A percentile compares a stretch with the other conserved stretches of the same genome.
Evolutionary conservation across 768 basidiomycete genomes (phyloP).

Genomic region (Myochromella boudieri): DNA sequence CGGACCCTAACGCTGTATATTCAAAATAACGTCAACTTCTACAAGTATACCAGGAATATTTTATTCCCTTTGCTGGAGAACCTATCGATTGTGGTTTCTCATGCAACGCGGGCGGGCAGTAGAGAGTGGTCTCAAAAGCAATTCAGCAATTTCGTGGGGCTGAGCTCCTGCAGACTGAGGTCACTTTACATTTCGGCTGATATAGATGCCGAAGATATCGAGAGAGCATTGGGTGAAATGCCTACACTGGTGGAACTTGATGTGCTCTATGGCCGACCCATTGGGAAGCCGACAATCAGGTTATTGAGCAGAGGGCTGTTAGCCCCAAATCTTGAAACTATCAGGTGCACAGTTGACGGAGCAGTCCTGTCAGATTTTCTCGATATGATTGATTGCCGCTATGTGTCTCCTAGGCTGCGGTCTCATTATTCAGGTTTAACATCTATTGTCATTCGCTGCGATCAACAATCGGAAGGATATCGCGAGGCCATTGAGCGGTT

Average conservation of each 20-base stretch:
- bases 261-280: conserved; percentile 7
- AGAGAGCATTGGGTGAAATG: conserved; percentile 11
- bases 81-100: not conserved
- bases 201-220: conserved; percentile 11
- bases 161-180: not conserved
- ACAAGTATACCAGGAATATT: conserved; percentile 8
- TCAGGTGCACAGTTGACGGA: conserved; percentile 10
- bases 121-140: conserved; percentile 12
- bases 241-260: conserved; percentile 10
- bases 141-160: not conserved
- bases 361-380: conserved; percentile 8
- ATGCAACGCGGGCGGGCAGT: not conserved
- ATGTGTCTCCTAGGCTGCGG: conserved; percentile 5
- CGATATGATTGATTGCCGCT: conserved; percentile 17
- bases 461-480: conserved; percentile 2
- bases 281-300: conserved; percentile 12
- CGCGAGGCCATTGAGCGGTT: conserved; percentile 3
- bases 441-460: conserved; percentile 8
- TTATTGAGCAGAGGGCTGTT: conserved; percentile 9
- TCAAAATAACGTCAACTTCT: conserved; percentile 10
- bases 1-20: conserved; percentile 12
- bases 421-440: conserved; percentile 11
- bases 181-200: conserved; percentile 3
- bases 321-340: conserved; percentile 3
- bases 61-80: conserved; percentile 10